phyloP scores from a whole-genome alignment of 371 early-diverging fungal genomes.

The Syncephalastrum racemosum region DNA sequence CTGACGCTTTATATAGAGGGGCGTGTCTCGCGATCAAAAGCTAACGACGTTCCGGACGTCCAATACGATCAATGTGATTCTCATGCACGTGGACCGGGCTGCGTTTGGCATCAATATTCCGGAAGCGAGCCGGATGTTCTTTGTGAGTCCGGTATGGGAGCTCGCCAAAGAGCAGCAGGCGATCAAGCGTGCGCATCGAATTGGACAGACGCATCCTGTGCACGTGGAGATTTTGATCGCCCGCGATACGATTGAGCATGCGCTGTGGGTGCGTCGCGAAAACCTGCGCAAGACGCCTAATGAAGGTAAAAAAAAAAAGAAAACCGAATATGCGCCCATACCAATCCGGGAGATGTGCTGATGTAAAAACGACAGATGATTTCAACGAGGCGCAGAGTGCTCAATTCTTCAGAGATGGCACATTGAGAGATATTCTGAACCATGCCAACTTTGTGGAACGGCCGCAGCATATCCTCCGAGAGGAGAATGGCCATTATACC shows the following conservation, averaged over 20 bases:
- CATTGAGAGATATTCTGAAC: conserved; percentile 24
- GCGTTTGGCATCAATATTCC: conserved; percentile 79
- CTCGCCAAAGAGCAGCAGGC: conserved; percentile 70
- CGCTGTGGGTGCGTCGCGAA: conserved; percentile 44
- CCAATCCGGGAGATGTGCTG: not conserved
- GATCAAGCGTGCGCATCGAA: conserved; percentile 88
- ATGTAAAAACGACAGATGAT: not conserved
- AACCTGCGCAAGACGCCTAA: conserved; percentile 20
- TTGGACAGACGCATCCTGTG: conserved; percentile 81
- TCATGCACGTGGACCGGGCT: conserved; percentile 69
- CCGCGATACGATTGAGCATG: conserved; percentile 72
- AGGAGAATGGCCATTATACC: not conserved
- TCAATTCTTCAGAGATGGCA: conserved; percentile 28
- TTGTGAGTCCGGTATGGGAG: conserved; percentile 72
- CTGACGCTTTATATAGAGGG: not conserved
- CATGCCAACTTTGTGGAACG: conserved; percentile 29
- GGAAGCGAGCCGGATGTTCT: conserved; percentile 70
- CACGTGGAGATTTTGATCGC: conserved; percentile 76
- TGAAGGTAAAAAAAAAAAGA: not conserved
- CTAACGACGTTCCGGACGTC: conserved; percentile 72
- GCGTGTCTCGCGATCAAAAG: conserved; percentile 46
- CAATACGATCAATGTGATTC: conserved; percentile 58
- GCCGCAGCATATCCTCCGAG: conserved; percentile 7
- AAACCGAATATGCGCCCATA: not conserved
- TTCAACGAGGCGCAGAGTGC: conserved; percentile 11